Base-by-base conservation (phyloP, 208 protist species). In the Trypanosoma platydactyli region DNA sequence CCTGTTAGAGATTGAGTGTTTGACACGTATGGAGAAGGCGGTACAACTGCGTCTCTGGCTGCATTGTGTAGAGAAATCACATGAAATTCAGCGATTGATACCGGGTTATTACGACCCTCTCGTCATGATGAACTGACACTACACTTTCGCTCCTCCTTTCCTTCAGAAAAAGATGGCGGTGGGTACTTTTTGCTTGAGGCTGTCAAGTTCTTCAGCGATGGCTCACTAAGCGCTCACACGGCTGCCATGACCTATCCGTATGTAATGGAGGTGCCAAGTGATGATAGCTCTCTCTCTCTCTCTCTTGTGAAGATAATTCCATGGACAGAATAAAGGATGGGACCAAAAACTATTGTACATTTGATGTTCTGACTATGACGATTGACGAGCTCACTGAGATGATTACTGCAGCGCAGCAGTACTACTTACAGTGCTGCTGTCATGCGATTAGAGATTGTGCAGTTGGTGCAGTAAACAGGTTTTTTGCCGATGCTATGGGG, bases 371-470 rank as follows among this genome's bases (percentile, higher is more conserved):
- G 33, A 73, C 75, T 11, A 73, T 81, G 54, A 41, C 64, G 24
- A 67, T 56, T 24, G 46, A 68, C 40, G 68, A 77, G 50, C 65
- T 89, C 42, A 77, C 68, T 52, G 29, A 48, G 27, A 46, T 50
- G 20, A 72, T 84, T 16, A 61, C 29, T 18, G 18, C 50, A 18
- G 69, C 67, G 18, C 75, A 88, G 54, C 20, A 56, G 3, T 41
- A 73, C 49, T 38, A 73, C 38, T 44, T 86, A 54, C 79, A 88
- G 64, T 73, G 71, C 33, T 68, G 68, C n/a, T 68, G 79, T 45
- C 85, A 91, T 73, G 85, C 82, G 11, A 91, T 91, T 45, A 82
- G 85, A 57, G 85, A 91, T 49, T 64, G 76, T 51, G 72, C 81
- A 9, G 73, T 84, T 18, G 68, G 75, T 24, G 77, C 71, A 44